Conservation (phyloP, 805 yeast species). For the Nadsonia fulvescens region DNA sequence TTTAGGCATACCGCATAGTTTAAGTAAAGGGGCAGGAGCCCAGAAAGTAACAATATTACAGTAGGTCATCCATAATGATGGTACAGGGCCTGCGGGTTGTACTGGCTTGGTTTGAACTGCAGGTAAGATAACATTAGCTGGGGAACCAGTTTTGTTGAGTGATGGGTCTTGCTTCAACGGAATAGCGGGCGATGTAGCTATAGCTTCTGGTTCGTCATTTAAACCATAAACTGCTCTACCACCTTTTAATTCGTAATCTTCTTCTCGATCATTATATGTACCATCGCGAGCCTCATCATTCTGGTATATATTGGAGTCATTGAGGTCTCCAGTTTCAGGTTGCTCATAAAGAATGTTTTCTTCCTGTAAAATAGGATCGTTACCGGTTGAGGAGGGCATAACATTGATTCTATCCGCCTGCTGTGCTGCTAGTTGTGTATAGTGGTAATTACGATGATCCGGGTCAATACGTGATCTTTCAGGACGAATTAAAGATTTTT, state of each 20-base stretch:
- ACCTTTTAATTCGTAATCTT: constrained; percentile 10
- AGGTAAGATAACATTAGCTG: too few relatives aligned
- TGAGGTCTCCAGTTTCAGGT: constrained; percentile 8
- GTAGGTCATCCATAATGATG: constrained; percentile 58
- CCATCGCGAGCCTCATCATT: too few relatives aligned
- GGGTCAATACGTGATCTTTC: constrained; percentile 55
- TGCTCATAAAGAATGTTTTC: constrained; percentile 6
- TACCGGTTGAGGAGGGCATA: constrained; percentile 56
- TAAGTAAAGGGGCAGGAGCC: constrained; percentile 67
- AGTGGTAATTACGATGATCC: constrained; percentile 62
- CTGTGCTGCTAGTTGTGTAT: constrained; percentile 53
- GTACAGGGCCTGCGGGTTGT: constrained; percentile 1
- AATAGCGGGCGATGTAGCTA: too few relatives aligned
- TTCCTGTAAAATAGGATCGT: constrained; percentile 30
- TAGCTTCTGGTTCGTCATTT: constrained; percentile 54
- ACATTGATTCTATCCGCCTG: constrained; percentile 44
- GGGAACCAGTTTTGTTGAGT: too few relatives aligned
- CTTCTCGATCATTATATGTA: too few relatives aligned
- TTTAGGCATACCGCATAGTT: constrained; percentile 57
- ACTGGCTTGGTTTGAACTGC: constrained; percentile 8
- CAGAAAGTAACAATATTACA: constrained; percentile 74
- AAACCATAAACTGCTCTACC: constrained; percentile 41
- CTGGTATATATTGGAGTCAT: constrained; percentile 2
- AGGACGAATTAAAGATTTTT: constrained; percentile 64
- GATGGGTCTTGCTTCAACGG: too few relatives aligned